These are phyloP conservation scores for Metrosideros polymorpha DNA, from an alignment of 441 rosid species.

Conservation along the genomic window DNA sequence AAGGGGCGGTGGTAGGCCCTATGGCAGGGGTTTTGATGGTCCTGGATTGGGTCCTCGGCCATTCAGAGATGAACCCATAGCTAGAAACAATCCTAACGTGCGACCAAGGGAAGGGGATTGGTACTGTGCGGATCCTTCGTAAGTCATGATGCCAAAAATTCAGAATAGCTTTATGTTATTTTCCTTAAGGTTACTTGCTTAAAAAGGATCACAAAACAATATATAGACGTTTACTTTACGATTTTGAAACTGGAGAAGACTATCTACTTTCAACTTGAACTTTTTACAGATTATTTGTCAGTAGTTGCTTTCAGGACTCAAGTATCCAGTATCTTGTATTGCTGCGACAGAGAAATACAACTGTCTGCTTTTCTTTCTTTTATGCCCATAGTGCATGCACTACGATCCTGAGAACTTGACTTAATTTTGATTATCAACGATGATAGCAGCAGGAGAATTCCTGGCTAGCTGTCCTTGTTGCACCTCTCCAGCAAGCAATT, in stretches of 20 bases:
- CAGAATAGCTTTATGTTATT: not conserved
- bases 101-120: slow-evolving; percentile 94
- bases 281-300: not conserved
- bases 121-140: slow-evolving; percentile 63
- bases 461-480: not conserved
- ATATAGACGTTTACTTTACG: not conserved
- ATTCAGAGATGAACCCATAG: slow-evolving; percentile 35
- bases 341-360: not conserved
- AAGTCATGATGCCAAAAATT: slow-evolving; percentile 21
- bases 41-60: slow-evolving; percentile 52
- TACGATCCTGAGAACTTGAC: not conserved
- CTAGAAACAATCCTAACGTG: slow-evolving; percentile 61
- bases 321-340: not conserved
- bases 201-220: not conserved
- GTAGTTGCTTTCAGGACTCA: not conserved
- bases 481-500: not conserved
- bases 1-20: slow-evolving; percentile 55
- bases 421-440: not conserved
- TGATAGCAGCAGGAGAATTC: not conserved
- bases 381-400: not conserved
- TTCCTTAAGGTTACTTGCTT: not conserved
- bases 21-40: slow-evolving; percentile 54
- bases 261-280: not conserved
- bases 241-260: not conserved
- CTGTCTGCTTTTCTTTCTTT: not conserved